phyloP scores from a whole-genome alignment of 2,329 filamentous ascomycete species.

The Alternaria sp. region DNA sequence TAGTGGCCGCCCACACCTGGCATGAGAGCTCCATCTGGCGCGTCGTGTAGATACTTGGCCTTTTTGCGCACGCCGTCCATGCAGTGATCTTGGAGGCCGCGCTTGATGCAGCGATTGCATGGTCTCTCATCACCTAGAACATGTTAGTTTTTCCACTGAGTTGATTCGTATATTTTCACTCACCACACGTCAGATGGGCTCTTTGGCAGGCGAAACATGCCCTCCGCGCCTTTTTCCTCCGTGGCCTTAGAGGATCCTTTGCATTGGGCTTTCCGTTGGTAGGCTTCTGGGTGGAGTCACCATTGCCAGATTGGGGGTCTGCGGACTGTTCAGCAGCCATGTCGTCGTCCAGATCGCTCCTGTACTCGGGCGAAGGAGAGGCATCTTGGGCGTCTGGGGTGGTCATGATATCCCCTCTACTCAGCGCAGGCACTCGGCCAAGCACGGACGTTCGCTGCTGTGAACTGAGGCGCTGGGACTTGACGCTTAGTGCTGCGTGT shows the following conservation, averaged over 20 bases:
- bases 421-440: constrained; percentile 33
- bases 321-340: constrained; percentile 57
- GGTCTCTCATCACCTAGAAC: constrained; percentile 88
- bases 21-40: constrained; percentile 85
- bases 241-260: constrained; percentile 88
- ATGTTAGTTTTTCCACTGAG: constrained; percentile 5
- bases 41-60: constrained; percentile 98
- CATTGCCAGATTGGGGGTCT: constrained; percentile 50
- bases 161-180: constrained; percentile 55
- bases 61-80: constrained; percentile 98
- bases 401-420: constrained; percentile 57
- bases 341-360: constrained; percentile 51
- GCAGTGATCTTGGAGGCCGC: constrained; percentile 87
- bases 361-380: constrained; percentile 59
- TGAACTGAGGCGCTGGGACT: constrained; percentile 45
- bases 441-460: constrained; percentile 44
- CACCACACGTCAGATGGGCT: constrained; percentile 98
- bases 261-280: constrained; percentile 60
- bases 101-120: constrained; percentile 92
- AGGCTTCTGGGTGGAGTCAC: constrained; percentile 44
- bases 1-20: constrained; percentile 83
- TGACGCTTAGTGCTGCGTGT: constrained; percentile 53
- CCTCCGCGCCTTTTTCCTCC: constrained; percentile 93
- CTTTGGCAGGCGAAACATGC: constrained; percentile 97
- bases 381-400: constrained; percentile 59